Base-by-base conservation (phyloP, 2,329 filamentous ascomycete genomes). In the Stagonosporopsis vannaccii region DNA sequence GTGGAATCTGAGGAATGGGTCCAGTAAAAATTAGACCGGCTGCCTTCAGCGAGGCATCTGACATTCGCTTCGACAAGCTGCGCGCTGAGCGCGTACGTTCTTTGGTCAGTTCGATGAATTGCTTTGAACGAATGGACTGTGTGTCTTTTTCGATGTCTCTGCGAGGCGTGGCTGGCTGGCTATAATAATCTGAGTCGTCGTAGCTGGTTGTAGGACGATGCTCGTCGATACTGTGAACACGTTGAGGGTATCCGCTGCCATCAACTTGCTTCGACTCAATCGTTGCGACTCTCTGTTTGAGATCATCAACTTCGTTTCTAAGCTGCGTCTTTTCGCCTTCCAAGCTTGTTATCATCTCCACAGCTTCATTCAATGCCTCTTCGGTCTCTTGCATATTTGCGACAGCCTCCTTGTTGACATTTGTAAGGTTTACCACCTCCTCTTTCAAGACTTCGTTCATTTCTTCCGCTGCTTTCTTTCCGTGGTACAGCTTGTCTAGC, bases 151-250 rank as follows among this genome's bases (percentile, higher is more conserved):
- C 48, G 15, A 25, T 3, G 8, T 45, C 48, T 35, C 30, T 44
- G 5, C 50, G 67, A 33, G 72, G 73, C 22, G 72, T 75, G 7
- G 56, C 65, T 37, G 72, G 69, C 51, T 75, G 73, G 43, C 72
- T 75, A 56, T 73, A 76, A 49, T 76, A 76, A 41, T 76, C 73
- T 17, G 73, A 76, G 44, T 74, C 70, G 35, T 71, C 69, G 41
- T 74, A 67, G 32, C 67, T 71, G 9, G 72, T 75, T n/a, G 72
- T 73, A n/a, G 72, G 70, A 6, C 70, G 63, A 4, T 70, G 68
- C 37, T 74, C 73, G 33, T 75, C 71, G 23, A 75, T 70, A 50
- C 70, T 75, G 36, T 67, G 67, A 32, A 73, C 58, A 17, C 65
- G 65, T n/a, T 59, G 50, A 9, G 68, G 68, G 37, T 60, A 65